Evolutionary conservation across 305 asterid genomes (phyloP).

Genomic region (Solanum hybrid): DNA sequence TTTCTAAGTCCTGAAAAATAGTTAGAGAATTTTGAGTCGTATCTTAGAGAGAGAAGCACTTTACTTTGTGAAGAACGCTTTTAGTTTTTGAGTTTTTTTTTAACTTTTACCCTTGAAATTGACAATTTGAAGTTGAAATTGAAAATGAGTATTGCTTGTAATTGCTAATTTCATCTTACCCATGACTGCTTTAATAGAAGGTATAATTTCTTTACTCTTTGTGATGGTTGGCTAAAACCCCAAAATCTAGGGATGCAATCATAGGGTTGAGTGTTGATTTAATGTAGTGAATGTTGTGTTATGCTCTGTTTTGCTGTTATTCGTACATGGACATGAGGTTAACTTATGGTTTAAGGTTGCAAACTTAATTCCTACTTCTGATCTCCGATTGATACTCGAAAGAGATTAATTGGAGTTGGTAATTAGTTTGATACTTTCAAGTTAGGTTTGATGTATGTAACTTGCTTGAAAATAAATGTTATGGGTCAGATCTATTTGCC

Average conservation of each 20-base stretch:
- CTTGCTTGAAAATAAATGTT: not conserved
- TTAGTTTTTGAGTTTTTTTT: not conserved
- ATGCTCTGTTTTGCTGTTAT: not conserved
- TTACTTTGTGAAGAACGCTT: not conserved
- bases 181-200: not conserved
- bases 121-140: no score
- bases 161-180: not conserved
- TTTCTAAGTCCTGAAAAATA: not conserved
- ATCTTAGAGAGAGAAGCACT: not conserved
- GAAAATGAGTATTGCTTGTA: not conserved
- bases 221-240: not conserved
- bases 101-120: not conserved
- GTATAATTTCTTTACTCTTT: not conserved
- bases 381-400: not conserved
- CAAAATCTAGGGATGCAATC: not conserved
- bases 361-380: not conserved
- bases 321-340: not conserved
- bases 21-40: not conserved
- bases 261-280: not conserved
- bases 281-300: not conserved
- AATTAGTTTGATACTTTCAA: not conserved
- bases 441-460: not conserved
- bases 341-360: not conserved
- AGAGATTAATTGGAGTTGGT: not conserved
- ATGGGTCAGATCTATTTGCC: not conserved